Conservation (phyloP, 1,284 basidiomycete genomes). For the Malassezia restricta region DNA sequence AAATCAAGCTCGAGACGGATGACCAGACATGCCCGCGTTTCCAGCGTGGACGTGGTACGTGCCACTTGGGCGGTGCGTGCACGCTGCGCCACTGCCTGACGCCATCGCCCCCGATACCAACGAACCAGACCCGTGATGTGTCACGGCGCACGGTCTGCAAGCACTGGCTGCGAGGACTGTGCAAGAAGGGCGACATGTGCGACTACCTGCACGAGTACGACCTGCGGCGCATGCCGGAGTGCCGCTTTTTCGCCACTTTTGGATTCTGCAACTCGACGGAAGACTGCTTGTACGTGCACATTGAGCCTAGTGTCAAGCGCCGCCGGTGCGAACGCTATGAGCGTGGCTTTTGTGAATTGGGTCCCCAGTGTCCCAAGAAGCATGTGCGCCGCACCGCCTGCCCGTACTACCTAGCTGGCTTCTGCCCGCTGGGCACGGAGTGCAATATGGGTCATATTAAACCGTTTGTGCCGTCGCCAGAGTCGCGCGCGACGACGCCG, state of each 20-base stretch:
- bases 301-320: slow-evolving; percentile 70
- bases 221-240: slow-evolving; percentile 94
- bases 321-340: slow-evolving; percentile 85
- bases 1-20: slow-evolving; percentile 80
- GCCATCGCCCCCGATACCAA: slow-evolving; percentile 15
- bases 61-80: slow-evolving; percentile 23
- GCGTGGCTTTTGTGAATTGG: slow-evolving; percentile 68
- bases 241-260: slow-evolving; percentile 96
- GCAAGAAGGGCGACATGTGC: slow-evolving; percentile 95
- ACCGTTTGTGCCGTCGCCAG: slow-evolving; percentile 29
- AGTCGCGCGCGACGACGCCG: slow-evolving; percentile 36
- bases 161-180: slow-evolving; percentile 94
- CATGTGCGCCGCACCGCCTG: slow-evolving; percentile 84
- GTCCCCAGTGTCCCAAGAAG: slow-evolving; percentile 77
- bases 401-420: slow-evolving; percentile 79
- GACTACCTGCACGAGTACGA: slow-evolving; percentile 99
- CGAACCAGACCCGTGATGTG: slow-evolving; percentile 22
- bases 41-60: slow-evolving; percentile 12
- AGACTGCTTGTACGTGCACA: slow-evolving; percentile 94
- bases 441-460: slow-evolving; percentile 69
- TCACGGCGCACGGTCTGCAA: slow-evolving; percentile 72
- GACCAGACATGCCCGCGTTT: slow-evolving; percentile 41
- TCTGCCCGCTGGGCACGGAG: slow-evolving; percentile 84
- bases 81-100: slow-evolving; percentile 30
- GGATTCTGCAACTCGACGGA: slow-evolving; percentile 96